Evolutionary conservation across 495 filamentous ascomycete genomes (phyloP).

Genomic region (Aspergillus baeticus): DNA sequence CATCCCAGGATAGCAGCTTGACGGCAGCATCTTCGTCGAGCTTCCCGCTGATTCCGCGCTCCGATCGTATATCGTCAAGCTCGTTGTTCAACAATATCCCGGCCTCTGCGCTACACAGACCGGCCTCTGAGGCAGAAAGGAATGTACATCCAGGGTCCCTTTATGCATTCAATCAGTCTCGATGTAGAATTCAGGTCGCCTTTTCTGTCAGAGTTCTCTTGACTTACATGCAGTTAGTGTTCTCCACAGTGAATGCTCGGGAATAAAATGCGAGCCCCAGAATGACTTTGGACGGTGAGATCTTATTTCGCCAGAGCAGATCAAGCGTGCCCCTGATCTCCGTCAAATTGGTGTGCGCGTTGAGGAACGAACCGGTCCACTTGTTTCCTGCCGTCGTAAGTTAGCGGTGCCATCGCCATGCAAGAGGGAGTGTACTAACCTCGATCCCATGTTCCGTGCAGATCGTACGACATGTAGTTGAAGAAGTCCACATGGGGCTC

Average conservation of each 20-base stretch:
- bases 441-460: slow-evolving; percentile 30
- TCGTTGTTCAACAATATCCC: slow-evolving; percentile 15
- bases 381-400: too few species aligned
- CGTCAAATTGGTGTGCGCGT: neutral
- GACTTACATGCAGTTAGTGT: slow-evolving; percentile 25
- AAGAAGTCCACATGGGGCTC: slow-evolving; percentile 43
- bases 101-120: slow-evolving; percentile 27
- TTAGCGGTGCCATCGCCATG: too few species aligned
- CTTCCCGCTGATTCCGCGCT: neutral
- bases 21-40: slow-evolving; percentile 14
- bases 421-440: neutral
- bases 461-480: slow-evolving; percentile 47
- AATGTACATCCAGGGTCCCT: slow-evolving; percentile 19
- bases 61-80: slow-evolving; percentile 12
- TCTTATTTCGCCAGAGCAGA: neutral
- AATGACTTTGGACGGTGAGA: neutral
- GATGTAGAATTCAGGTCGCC: neutral
- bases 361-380: too few species aligned
- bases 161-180: slow-evolving; percentile 1
- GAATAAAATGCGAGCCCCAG: neutral
- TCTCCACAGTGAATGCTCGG: slow-evolving; percentile 29
- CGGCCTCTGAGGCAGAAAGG: slow-evolving; percentile 16
- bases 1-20: slow-evolving; percentile 31
- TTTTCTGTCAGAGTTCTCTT: neutral
- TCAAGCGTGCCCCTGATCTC: neutral